Evolutionary conservation across 139 green algal genomes (phyloP), one percentile per base, ranked within the genome.

Genomic region (Edaphochlamys debaryana): DNA sequence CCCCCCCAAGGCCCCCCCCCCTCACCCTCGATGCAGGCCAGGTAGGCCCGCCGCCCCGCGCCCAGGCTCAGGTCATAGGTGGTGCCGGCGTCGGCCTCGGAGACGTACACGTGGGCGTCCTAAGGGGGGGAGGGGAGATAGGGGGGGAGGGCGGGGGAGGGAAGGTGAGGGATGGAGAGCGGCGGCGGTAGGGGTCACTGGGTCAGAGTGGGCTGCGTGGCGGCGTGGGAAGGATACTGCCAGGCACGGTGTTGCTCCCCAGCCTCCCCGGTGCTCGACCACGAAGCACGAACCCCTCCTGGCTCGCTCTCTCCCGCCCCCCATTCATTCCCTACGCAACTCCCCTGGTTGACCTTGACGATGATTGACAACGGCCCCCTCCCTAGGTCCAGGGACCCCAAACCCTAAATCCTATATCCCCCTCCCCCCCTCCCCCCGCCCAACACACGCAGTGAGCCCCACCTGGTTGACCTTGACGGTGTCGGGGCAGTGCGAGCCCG

Each of bases 41-140:
- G 48, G 80, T 95, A 95, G 0, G 86, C 87, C 64, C 93, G 87
- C 25, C 89, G 76, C 27, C 29, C 58, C 3, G 85, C 22, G 5
- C 50, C 87, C 37, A 95, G 81, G 45, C 48, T 37, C 63, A 94
- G 25, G 34, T 92, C 79, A 50, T 87, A 83, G 13, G 22, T 42
- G 13, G 81, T 63, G 25, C 76, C 87, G 2, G 91, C 72, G 48
- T 96, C 94, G 6, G 19, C 84, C 81, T 96, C 93, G 1, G 82
- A 91, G 45, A 96, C 93, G 68, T 92, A 91, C 48, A 97, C 90
- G 50, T 96, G 95, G 50, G 85, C 89, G 50, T 97, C 94, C 82
- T 95, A 60, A 25, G 34, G 52, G 22, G 48, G 5, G 25, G 91
- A 56, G 86, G 22, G n/a, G n/a, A n/a, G n/a, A n/a, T n/a, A n/a